Conservation (phyloP, 495 filamentous ascomycete species). For the Penicillium canescens region DNA sequence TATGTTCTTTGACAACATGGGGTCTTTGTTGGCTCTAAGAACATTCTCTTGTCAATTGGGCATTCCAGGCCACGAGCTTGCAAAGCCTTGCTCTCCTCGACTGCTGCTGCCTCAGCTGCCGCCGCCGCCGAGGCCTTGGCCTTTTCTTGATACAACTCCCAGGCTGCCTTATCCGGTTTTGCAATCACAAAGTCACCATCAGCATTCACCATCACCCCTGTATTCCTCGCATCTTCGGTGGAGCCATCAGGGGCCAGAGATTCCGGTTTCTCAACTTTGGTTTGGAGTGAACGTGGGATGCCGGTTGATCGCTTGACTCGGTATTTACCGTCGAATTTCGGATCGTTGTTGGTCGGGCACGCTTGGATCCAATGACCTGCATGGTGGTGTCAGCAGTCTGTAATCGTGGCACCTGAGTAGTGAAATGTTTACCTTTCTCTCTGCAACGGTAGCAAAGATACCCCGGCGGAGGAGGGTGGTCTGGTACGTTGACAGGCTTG, state of each 20-base stretch:
- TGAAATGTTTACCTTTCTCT: constrained; percentile 67
- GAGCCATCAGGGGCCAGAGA: constrained; percentile 70
- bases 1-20: constrained; percentile 97
- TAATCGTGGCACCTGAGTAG: not conserved
- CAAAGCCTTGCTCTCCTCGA: constrained; percentile 73
- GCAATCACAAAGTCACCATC: constrained; percentile 97
- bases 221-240: constrained; percentile 73
- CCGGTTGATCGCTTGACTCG: constrained; percentile 94
- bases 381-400: not conserved
- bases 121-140: constrained; percentile 78
- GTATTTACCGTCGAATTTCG: constrained; percentile 86
- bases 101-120: constrained; percentile 66
- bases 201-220: constrained; percentile 93
- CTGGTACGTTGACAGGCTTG: constrained; percentile 74
- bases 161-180: constrained; percentile 88
- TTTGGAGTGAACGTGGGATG: constrained; percentile 90
- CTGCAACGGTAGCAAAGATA: constrained; percentile 98
- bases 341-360: constrained; percentile 96
- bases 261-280: constrained; percentile 87
- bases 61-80: constrained; percentile 88
- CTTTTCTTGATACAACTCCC: constrained; percentile 96
- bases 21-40: constrained; percentile 96
- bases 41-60: constrained; percentile 92
- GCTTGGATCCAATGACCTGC: constrained; percentile 93
- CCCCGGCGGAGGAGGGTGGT: constrained; percentile 85